Conservation (phyloP, 495 filamentous ascomycete species). For the Neurospora sp. region DNA sequence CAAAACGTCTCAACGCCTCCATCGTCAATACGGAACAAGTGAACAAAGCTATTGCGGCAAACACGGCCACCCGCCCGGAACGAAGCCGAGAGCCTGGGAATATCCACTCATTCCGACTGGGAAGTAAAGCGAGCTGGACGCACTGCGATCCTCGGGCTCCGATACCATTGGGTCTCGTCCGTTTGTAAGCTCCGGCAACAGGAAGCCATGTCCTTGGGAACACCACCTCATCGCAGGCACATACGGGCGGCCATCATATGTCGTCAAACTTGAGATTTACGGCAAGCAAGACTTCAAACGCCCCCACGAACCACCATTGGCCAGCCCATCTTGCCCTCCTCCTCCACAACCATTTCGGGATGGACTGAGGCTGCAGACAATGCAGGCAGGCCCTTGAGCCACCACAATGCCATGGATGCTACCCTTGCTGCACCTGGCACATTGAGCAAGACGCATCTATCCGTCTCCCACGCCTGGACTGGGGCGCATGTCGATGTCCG, state of each 20-base stretch:
- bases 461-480: not conserved
- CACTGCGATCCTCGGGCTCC: not conserved
- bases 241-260: constrained; percentile 10
- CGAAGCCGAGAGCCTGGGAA: not conserved
- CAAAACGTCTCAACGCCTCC: not conserved
- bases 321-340: not conserved
- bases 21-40: not conserved
- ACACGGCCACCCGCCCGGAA: not conserved
- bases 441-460: not conserved
- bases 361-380: not conserved
- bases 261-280: constrained; percentile 19
- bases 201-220: constrained; percentile 17
- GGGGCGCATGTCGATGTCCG: constrained; percentile 17
- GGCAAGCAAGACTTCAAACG: constrained; percentile 20
- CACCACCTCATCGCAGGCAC: constrained; percentile 3
- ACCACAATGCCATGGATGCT: not conserved
- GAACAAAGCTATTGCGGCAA: not conserved
- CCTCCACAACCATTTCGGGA: not conserved
- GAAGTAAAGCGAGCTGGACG: not conserved
- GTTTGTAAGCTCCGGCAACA: constrained; percentile 13
- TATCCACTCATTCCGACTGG: not conserved
- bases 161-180: constrained; percentile 9
- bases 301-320: constrained; percentile 14
- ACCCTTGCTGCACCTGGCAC: not conserved
- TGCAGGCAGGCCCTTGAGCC: not conserved